Evolutionary conservation across 2,329 filamentous ascomycete species (phyloP), one percentile per base, ranked within the genome.

Genomic region (Cytospora piceicola): DNA sequence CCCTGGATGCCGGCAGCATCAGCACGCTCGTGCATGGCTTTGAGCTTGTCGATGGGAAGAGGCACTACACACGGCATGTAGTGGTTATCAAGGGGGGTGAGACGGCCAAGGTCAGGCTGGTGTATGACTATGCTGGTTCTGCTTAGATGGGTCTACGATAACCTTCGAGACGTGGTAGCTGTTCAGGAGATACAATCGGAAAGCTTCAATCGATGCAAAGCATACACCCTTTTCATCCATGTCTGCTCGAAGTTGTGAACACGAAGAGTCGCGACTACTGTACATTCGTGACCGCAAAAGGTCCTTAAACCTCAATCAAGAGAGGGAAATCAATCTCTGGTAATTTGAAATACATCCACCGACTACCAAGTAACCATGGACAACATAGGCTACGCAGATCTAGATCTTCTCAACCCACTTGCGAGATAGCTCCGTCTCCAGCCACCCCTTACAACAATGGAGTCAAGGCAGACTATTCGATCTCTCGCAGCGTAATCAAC

Each of bases 51-150:
- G 51, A 51, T 42, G 66, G 66, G 2, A 53, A 60, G 49, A 60
- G 63, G 39, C 52, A 62, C 56, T 68, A 68, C 22, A 59, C 66
- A 15, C 55, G 66, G 39, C 66, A 66, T 30, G 56, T 68, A 15
- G 22, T 61, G 36, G 58, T 62, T 56, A 54, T 57, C 29, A 66
- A 66, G 60, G 66, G 63, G 7, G 34, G 24, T 14, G 64, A 68
- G 64, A 53, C 55, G 11, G 58, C 58, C 22, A 65, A 58, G 32
- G 64, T 64, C 20, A 64, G 61, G 64, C 34, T 68, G 34, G 61
- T 68, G 15, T 68, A 68, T 52, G 65, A 67, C 55, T 68, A 67
- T 36, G 30, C 55, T n/a, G 64, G 67, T 3, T 42, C 64, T 36
- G 57, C 51, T 20, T 64, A 55, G 29, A 22, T 14, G 1, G 8